Evolutionary conservation across 345 rosid species (phyloP), one percentile per base, ranked within the genome.

Genomic region (Lagerstroemia speciosa): DNA sequence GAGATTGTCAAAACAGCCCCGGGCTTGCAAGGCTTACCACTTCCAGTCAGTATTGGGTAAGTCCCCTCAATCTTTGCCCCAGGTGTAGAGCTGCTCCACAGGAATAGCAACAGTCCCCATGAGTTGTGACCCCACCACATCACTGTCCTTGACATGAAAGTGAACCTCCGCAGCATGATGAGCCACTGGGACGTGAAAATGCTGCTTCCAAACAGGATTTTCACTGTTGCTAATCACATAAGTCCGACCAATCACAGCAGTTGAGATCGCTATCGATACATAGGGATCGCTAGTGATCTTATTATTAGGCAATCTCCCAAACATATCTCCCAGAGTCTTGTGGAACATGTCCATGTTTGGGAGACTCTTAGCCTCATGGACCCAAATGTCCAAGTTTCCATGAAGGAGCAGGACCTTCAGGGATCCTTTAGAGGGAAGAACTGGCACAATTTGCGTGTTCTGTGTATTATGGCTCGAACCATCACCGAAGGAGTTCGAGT

Each of bases 341-440:
- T 86, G 96, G 74, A 93, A 86, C 84, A 86, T 76, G 74, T 91
- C 98, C 97, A 91, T 87, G 81, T 93, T 93, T 61, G 97, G 98
- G 62, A 93, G 97, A 80, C 85, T 85, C 64, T 66, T 82, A 3
- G 98, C 97, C 66, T 81, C 80, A 73, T 57, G 73, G 40, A 93
- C 81, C 86, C 83, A 85, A 48, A 91, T 87, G 76, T 93, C 97
- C 77, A 93, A 77, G 79, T 87, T 86, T n/a, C 98, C 98, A 69
- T 93, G 98, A 34, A 93, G 68, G 37, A 93, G 83, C 67, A 87
- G 86, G 80, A 86, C 89, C 79, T 73, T 89, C 83, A 89, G 73
- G 45, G 98, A 93, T 67, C 85, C 85, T 77, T 85, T 93, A 61
- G 72, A 64, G 24, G 61, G 50, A 16, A 73, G 78, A 60, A 69